Evolutionary conservation across 768 basidiomycete species (phyloP), one percentile per base, ranked within the genome.

Genomic region (Gyrodon lividus): DNA sequence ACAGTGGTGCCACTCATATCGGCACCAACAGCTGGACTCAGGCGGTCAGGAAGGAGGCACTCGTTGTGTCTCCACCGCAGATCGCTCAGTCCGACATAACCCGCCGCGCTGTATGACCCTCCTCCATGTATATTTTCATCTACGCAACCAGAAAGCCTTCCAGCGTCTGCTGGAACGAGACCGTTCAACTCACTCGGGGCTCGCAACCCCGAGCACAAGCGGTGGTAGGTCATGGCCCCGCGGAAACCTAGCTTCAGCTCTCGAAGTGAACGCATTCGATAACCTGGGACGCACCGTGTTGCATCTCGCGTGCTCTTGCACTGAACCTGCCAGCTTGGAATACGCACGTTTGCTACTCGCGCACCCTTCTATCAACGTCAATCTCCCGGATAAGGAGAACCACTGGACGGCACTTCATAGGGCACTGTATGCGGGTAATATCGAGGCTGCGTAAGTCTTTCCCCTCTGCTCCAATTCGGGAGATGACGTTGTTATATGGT

Each of bases 341-440:
- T 98, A 88, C 65, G 81, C 90, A 37, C 77, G 83, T 46, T 73
- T 89, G 48, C 74, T 98, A 5, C 77, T 98, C 45, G 78, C 80
- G 16, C 87, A 92, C 57, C 83, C 91, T 1, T 70, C 74, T 20
- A 75, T 94, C 66, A 86, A 89, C 50, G 82, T 92, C 58, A 98
- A 98, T 59, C 51, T 88, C 6, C 72, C 74, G 37, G 96, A 99
- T 68, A 66, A 66, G 47, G 96, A 98, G 75, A 90, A 82, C 51
- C 87, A 86, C 50, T 98, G 93, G 89, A 96, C 92, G 1, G 81
- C 95, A 6, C 73, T 98, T 19, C 96, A 99, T 62, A 75, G 93
- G 43, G 91, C 91, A 2, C 68, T 95, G 59, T 97, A 93, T 64
- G 67, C 75, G 33, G 91, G 89, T 1, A 92, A 93, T 59, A 53